A percentile compares a stretch with the other conserved stretches of the same genome.
These are phyloP conservation scores for Aspergillus steynii DNA, from an alignment of 495 filamentous ascomycete genomes.

Conservation along the genomic window DNA sequence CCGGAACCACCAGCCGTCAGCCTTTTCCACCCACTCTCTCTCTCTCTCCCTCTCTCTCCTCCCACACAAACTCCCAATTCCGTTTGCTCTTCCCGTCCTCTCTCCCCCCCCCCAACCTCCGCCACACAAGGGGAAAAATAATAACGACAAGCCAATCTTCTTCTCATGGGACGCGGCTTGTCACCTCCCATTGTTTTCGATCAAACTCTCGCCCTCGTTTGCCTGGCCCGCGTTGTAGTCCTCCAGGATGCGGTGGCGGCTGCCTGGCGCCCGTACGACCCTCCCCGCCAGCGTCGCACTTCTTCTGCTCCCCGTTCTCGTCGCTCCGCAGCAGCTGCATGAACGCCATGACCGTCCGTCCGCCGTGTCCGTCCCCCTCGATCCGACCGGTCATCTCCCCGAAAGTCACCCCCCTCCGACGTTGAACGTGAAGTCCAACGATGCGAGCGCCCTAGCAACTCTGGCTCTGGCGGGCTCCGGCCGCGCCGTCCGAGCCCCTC, in stretches of 20 bases:
- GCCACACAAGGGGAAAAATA: neutral
- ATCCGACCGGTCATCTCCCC: conserved; percentile 21
- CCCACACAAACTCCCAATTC: neutral
- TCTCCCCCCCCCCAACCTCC: neutral
- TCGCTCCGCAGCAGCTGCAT: conserved; percentile 51
- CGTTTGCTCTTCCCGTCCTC: neutral
- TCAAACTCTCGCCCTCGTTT: conserved; percentile 1
- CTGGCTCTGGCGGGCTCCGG: conserved; percentile 80
- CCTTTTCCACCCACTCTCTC: conserved; percentile 6
- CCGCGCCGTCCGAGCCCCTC: conserved; percentile 80
- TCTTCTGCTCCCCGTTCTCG: conserved; percentile 44
- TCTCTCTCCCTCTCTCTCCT: neutral
- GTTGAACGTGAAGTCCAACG: conserved; percentile 55
- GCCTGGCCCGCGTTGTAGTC: conserved; percentile 29
- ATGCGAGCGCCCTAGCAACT: conserved; percentile 93
- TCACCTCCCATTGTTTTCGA: conserved; percentile 1
- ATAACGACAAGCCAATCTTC: neutral
- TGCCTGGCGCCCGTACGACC: conserved; percentile 47
- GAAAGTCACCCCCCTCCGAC: conserved; percentile 15
- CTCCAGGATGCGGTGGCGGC: conserved; percentile 51
- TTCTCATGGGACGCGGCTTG: conserved; percentile 3
- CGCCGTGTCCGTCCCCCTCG: conserved; percentile 35
- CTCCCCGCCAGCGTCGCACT: conserved; percentile 52
- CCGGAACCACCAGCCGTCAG: neutral
- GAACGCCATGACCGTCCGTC: conserved; percentile 37